Percentiles rank a stretch among this genome's conserved stretches.
Evolutionary conservation across 495 filamentous ascomycete genomes (phyloP).

Genomic region (Hypoxylon rickii): DNA sequence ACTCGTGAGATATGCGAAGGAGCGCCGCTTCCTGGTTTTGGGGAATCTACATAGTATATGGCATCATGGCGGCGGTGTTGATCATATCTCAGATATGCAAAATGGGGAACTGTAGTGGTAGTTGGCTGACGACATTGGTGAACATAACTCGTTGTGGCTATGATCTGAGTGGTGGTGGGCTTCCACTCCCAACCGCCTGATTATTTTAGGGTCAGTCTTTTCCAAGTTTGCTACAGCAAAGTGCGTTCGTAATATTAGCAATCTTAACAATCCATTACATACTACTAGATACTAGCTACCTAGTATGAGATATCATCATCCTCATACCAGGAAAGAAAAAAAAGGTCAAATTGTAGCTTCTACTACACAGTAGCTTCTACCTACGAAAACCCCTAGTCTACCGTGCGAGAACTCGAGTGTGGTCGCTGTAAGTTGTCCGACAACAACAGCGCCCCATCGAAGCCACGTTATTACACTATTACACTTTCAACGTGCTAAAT

Average conservation of each 20-base stretch:
- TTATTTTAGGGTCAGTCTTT: constrained; percentile 21
- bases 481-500: no score
- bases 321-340: background rate
- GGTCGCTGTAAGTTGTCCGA: no score
- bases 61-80: constrained; percentile 24
- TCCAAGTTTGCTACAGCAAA: constrained; percentile 10
- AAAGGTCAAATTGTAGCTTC: background rate
- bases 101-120: no score
- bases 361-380: background rate
- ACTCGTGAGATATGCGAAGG: constrained; percentile 5
- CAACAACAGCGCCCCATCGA: constrained; percentile 3
- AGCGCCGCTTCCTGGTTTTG: constrained; percentile 1
- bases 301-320: background rate
- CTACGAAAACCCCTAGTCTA: background rate
- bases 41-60: constrained; percentile 6
- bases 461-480: constrained; percentile 23
- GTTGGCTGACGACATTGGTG: constrained; percentile 16
- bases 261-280: background rate
- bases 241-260: background rate
- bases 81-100: constrained; percentile 15
- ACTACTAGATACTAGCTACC: background rate
- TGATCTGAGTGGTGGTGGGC: background rate
- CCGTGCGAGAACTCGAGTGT: constrained; percentile 10
- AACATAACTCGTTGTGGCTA: no score
- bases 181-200: constrained; percentile 19